Conservation (phyloP, 179 eudicot species). For the Silene noctiflora region DNA sequence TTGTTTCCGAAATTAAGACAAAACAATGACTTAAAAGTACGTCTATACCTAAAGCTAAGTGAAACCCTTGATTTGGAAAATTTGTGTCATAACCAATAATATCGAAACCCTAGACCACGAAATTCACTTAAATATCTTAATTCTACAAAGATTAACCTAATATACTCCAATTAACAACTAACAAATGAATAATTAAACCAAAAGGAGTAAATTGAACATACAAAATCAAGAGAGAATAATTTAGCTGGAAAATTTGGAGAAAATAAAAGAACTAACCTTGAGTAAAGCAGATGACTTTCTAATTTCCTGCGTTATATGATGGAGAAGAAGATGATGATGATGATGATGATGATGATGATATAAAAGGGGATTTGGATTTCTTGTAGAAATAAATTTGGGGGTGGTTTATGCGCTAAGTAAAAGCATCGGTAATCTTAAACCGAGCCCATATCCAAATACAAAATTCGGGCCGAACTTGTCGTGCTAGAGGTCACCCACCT, state of each 20-base stretch:
- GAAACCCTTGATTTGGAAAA: neutral
- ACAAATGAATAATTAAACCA: neutral
- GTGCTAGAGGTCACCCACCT: no score
- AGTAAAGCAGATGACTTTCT: neutral
- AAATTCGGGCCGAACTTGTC: no score
- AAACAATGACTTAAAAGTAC: no score
- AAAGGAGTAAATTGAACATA: slow-evolving; percentile 1
- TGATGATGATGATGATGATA: neutral
- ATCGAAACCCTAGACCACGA: neutral
- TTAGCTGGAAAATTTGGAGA: neutral
- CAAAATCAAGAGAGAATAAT: neutral
- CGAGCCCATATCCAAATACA: no score
- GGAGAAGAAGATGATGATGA: neutral
- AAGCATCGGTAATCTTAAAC: neutral
- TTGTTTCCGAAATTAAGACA: no score
- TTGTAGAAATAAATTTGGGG: neutral
- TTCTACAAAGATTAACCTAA: neutral
- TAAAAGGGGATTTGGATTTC: neutral
- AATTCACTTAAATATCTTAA: neutral
- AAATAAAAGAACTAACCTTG: neutral
- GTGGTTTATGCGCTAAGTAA: slow-evolving; percentile 8
- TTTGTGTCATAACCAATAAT: neutral
- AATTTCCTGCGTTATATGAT: neutral
- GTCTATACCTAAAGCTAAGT: neutral
- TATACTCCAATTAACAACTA: neutral